Evolutionary conservation across 202 grass and related monocot genomes (phyloP), one percentile per base, ranked within the genome.

Genomic region (Tripidium arundinaceum): DNA sequence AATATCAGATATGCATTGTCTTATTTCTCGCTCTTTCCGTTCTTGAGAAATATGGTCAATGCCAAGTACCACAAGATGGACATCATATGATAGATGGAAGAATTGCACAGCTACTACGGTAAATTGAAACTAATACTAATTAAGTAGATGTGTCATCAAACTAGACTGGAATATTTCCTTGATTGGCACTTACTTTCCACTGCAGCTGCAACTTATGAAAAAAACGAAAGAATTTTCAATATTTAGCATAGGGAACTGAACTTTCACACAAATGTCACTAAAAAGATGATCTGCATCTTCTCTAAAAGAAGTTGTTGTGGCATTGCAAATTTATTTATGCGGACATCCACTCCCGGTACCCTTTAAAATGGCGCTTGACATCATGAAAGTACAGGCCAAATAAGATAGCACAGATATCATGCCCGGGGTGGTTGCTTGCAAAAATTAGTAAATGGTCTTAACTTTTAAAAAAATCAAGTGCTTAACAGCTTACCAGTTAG

Each of bases 361-460:
- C 70, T 13, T 42, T 74, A 42, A 84, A 65, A 10, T 15, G 12
- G 52, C 33, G 78, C 26, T 41, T 81, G 27, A 9, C 41, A 47
- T 14, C 78, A 81, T n/a, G 24, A 25, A 79, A 28, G 14, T 37
- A 46, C 74, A 16, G 27, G 22, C 10, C 9, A 77, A 25, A 52
- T 28, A 68, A 19, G 18, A 11, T 54, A 72, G 6, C 18, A 11
- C 24, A 79, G 0, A 18, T 52, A 65, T 14, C 75, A 78, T 72
- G n/a, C 39, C 42, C 47, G 8, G 29, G 31, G 3, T 26, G 69
- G 27, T n/a, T 77, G 39, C 45, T 50, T 39, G 16, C 28, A 64
- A 50, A 78, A 79, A 2, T 41, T 65, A 79, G 49, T 54, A 55
- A 18, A n/a, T n/a, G n/a, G n/a, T n/a, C n/a, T n/a, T n/a, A n/a